Conservation (phyloP, 495 filamentous ascomycete species). For the Zalerion maritima region DNA sequence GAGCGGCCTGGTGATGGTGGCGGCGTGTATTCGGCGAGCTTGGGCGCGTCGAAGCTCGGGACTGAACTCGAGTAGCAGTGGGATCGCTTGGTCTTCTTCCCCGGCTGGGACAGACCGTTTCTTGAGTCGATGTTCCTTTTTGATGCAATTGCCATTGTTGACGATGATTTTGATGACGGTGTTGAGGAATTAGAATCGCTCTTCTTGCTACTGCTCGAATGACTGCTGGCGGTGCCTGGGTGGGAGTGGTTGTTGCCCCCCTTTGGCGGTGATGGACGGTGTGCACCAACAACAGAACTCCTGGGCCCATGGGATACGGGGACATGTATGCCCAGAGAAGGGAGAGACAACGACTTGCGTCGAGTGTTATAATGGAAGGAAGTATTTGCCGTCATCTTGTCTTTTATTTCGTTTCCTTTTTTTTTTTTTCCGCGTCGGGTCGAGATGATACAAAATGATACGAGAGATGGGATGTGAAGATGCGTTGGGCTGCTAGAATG, state of each 20-base stretch:
- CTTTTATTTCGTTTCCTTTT: too few species aligned
- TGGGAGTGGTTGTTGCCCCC: constrained; percentile 11
- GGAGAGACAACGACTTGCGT: constrained; percentile 88
- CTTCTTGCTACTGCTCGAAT: too few species aligned
- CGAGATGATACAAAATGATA: not conserved
- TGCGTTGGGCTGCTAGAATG: constrained; percentile 2
- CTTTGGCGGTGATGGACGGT: constrained; percentile 11
- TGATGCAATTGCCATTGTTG: constrained; percentile 43
- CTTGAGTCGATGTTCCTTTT: constrained; percentile 33
- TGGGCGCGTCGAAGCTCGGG: constrained; percentile 31
- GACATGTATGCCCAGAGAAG: constrained; percentile 83
- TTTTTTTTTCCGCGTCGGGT: too few species aligned
- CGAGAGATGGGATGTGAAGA: not conserved
- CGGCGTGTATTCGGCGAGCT: constrained; percentile 71
- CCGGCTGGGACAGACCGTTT: constrained; percentile 47
- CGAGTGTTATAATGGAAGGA: constrained; percentile 66
- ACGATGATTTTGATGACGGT: constrained; percentile 36
- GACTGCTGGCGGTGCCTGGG: constrained; percentile 13
- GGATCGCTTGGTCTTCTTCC: constrained; percentile 79
- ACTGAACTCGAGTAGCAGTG: constrained; percentile 33
- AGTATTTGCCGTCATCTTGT: too few species aligned
- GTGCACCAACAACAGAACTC: constrained; percentile 25
- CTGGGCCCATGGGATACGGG: constrained; percentile 56
- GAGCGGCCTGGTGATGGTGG: constrained; percentile 63
- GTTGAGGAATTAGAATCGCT: constrained; percentile 7